Evolutionary conservation across 768 basidiomycete genomes (phyloP).

Genomic region (Lentinus tigrinus): DNA sequence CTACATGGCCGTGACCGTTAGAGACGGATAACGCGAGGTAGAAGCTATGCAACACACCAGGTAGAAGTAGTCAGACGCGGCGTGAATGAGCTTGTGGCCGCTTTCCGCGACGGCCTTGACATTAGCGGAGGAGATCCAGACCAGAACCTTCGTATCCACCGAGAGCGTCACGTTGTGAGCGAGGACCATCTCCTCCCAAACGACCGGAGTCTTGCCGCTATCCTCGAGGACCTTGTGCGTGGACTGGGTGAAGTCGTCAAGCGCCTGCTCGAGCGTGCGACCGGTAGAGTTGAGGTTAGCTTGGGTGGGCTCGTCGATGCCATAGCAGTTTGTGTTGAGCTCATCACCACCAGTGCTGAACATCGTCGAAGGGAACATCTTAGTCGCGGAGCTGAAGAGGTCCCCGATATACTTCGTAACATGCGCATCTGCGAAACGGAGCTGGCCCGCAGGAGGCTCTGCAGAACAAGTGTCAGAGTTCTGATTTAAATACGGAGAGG

Average conservation of each 20-base stretch:
- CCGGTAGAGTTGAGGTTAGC: slow-evolving; percentile 30
- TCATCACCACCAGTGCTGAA: slow-evolving; percentile 52
- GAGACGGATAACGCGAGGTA: too few species aligned
- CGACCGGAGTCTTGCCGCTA: slow-evolving; percentile 48
- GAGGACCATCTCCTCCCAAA: slow-evolving; percentile 44
- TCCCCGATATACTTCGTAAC: slow-evolving; percentile 34
- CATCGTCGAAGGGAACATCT: slow-evolving; percentile 33
- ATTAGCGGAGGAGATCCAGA: slow-evolving; percentile 71
- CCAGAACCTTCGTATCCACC: slow-evolving; percentile 51
- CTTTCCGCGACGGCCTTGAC: slow-evolving; percentile 58
- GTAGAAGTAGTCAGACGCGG: slow-evolving; percentile 78
- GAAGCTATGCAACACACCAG: slow-evolving; percentile 39
- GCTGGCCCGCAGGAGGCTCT: slow-evolving; percentile 52
- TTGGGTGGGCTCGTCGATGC: slow-evolving; percentile 36
- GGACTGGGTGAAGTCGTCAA: slow-evolving; percentile 35
- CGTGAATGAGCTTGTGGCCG: slow-evolving; percentile 64
- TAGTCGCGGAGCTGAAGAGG: slow-evolving; percentile 32
- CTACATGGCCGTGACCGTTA: slow-evolving; percentile 19
- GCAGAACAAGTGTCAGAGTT: not conserved
- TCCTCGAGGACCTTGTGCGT: slow-evolving; percentile 33
- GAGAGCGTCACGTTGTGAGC: slow-evolving; percentile 35
- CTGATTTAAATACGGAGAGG: not conserved
- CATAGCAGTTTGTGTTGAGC: slow-evolving; percentile 41
- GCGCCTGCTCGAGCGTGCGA: slow-evolving; percentile 37
- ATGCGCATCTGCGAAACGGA: slow-evolving; percentile 37